Conservation (phyloP, 805 yeast species). For the Saccharomycopsis schoenii region DNA sequence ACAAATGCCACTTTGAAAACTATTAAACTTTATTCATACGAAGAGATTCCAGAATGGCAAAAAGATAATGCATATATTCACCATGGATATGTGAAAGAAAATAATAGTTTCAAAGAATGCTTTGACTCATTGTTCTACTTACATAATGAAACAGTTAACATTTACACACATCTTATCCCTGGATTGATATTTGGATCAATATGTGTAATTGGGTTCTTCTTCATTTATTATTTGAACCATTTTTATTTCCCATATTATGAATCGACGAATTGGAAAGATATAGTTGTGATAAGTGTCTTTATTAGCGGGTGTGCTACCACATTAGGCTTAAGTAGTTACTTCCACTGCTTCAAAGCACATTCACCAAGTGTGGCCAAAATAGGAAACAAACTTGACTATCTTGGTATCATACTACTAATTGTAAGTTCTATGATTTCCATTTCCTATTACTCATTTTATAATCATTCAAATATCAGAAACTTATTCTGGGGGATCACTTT, state of each 20-base stretch:
- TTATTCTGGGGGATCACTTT: conserved; percentile 38
- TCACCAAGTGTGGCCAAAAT: conserved; percentile 41
- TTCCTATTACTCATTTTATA: conserved; percentile 40
- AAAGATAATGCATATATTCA: conserved; percentile 59
- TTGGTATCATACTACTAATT: conserved; percentile 63
- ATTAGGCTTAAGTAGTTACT: conserved; percentile 52
- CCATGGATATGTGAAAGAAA: conserved; percentile 54
- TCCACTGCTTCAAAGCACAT: conserved; percentile 61
- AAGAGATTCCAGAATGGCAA: conserved; percentile 65
- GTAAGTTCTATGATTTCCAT: conserved; percentile 51
- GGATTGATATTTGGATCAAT: conserved; percentile 25
- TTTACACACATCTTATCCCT: conserved; percentile 54
- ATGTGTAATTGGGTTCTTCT: conserved; percentile 23
- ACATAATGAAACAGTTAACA: conserved; percentile 67
- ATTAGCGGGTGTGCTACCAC: conserved; percentile 50
- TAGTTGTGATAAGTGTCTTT: conserved; percentile 26
- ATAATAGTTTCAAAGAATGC: conserved; percentile 38
- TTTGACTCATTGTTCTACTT: conserved; percentile 40
- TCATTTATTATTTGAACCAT: conserved; percentile 5
- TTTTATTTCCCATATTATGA: conserved; percentile 33
- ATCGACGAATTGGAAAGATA: conserved; percentile 36
- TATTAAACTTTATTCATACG: conserved; percentile 27
- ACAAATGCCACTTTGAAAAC: background rate
- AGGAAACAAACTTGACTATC: conserved; percentile 65
- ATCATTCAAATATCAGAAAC: conserved; percentile 28